Evolutionary conservation across 805 yeast species (phyloP).

Genomic region (Kazachstania kunashirensis): DNA sequence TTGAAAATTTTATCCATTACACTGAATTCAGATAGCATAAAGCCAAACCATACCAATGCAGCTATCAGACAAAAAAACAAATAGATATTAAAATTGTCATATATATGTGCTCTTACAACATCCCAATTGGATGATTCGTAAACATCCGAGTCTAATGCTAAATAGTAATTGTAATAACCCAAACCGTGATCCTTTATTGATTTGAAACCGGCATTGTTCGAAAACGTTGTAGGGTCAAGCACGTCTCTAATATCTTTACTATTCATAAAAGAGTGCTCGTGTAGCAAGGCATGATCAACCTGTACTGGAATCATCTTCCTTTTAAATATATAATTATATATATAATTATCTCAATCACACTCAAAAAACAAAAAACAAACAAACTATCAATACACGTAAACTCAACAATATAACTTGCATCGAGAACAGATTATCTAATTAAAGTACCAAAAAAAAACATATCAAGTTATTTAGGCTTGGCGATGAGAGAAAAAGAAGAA

Average conservation of each 20-base stretch:
- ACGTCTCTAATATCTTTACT: conserved; percentile 23
- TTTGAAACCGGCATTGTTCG: conserved; percentile 26
- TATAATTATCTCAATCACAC: not conserved
- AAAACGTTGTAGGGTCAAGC: conserved; percentile 21
- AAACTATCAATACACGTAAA: too few relatives aligned
- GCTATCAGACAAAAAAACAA: conserved; percentile 11
- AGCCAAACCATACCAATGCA: too few relatives aligned
- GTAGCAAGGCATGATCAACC: conserved; percentile 28
- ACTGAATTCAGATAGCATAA: not conserved
- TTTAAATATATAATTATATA: too few relatives aligned
- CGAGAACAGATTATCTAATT: too few relatives aligned
- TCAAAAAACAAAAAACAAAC: too few relatives aligned
- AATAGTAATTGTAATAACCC: conserved; percentile 28
- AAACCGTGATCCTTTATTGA: conserved; percentile 23
- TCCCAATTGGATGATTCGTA: conserved; percentile 14
- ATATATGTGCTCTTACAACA: conserved; percentile 18
- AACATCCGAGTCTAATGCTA: conserved; percentile 17
- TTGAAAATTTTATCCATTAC: not conserved
- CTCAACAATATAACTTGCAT: too few relatives aligned
- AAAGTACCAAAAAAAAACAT: too few relatives aligned
- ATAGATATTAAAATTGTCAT: conserved; percentile 17
- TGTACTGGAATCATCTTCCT: conserved; percentile 29
- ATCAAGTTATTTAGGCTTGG: too few relatives aligned
- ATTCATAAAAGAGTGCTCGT: conserved; percentile 32
- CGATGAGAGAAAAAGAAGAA: not conserved